phyloP scores from a whole-genome alignment of 768 basidiomycete genomes.

The Xerocomus potaroensis region DNA sequence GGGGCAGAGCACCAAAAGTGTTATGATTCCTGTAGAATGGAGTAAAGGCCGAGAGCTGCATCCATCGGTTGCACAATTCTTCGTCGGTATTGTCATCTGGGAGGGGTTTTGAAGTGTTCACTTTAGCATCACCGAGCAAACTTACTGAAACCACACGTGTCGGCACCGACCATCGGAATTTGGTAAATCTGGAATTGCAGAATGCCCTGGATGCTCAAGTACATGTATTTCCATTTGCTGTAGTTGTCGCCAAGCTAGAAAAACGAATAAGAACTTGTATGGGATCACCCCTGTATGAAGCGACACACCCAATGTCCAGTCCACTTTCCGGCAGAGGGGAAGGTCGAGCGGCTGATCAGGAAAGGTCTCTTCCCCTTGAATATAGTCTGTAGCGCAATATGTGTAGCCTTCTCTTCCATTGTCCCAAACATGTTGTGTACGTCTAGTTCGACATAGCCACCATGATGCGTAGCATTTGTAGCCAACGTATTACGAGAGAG shows the following conservation, averaged over 20 bases:
- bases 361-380: constrained; percentile 63
- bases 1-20: constrained; percentile 56
- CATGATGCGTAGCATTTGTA: constrained; percentile 66
- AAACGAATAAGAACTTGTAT: neutral
- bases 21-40: constrained; percentile 86
- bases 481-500: constrained; percentile 56
- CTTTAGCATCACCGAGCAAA: neutral
- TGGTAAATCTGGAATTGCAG: constrained; percentile 83
- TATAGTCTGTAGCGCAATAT: constrained; percentile 52
- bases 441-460: constrained; percentile 60
- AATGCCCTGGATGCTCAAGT: constrained; percentile 66
- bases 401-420: constrained; percentile 66
- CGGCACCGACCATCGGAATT: constrained; percentile 80
- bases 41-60: constrained; percentile 78
- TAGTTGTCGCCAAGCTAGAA: constrained; percentile 72
- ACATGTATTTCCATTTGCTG: constrained; percentile 71
- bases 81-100: constrained; percentile 62
- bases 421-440: constrained; percentile 68
- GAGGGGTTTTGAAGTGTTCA: neutral
- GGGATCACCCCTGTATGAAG: neutral
- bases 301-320: constrained; percentile 61
- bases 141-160: constrained; percentile 43
- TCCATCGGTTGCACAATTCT: constrained; percentile 82
- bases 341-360: constrained; percentile 65
- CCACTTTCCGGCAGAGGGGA: constrained; percentile 65